These are phyloP conservation scores for Phytophthora constricta DNA, from an alignment of 352 stramenopile species.

Conservation along the genomic window DNA sequence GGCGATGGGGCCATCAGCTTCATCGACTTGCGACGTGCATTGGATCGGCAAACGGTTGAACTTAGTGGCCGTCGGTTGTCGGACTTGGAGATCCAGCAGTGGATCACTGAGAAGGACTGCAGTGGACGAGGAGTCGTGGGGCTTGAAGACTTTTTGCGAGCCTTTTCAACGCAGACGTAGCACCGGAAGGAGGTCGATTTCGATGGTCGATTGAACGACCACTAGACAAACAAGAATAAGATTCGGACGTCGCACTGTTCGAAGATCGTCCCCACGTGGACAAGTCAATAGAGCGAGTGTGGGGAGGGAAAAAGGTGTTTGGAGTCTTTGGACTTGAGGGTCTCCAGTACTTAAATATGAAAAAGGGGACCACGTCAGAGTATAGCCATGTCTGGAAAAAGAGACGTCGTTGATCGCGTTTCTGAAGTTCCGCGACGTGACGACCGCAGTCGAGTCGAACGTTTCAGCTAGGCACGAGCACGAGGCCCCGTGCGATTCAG, in stretches of 20 bases:
- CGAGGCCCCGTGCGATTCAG: no score
- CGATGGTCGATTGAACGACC: no score
- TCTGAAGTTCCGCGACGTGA: not conserved
- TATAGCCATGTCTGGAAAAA: not conserved
- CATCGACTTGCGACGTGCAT: slow-evolving; percentile 48
- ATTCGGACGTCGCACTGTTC: no score
- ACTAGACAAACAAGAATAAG: no score
- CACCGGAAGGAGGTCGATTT: no score
- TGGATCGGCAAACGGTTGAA: slow-evolving; percentile 28
- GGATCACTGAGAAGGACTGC: slow-evolving; percentile 58
- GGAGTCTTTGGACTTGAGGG: no score
- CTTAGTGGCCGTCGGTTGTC: slow-evolving; percentile 24
- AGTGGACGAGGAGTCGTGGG: slow-evolving; percentile 47
- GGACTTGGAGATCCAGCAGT: slow-evolving; percentile 55
- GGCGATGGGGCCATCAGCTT: slow-evolving; percentile 58
- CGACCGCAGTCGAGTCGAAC: not conserved
- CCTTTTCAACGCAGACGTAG: not conserved
- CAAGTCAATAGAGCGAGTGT: no score
- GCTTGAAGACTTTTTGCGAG: slow-evolving; percentile 50
- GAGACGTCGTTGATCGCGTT: not conserved
- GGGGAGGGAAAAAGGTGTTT: no score
- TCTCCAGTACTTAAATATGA: no score
- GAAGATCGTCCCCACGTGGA: no score
- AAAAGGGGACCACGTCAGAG: not conserved
- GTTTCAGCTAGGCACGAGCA: no score